Evolutionary conservation across 768 basidiomycete genomes (phyloP), one percentile per base, ranked within the genome.

Genomic region (Rickenella mellea): DNA sequence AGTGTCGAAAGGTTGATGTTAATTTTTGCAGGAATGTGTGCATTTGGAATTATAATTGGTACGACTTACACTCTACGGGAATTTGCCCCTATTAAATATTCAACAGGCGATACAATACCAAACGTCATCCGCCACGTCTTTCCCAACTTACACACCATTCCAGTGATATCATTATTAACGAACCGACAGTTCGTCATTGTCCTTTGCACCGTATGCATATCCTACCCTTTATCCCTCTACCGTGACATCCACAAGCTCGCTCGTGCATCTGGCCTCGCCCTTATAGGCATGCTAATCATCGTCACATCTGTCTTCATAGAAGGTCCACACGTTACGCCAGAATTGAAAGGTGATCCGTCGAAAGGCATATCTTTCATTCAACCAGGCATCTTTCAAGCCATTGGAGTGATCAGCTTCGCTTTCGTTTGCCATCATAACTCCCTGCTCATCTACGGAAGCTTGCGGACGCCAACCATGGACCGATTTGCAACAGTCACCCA

Each of bases 341-440:
- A 79, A 29, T 64, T 91, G 25, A 83, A 80, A 58, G 94, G 94
- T 8, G 78, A 83, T 44, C 78, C 84, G 7, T 68, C 71, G 2
- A 69, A 80, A 52, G 75, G 83, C 6, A 83, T 86, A 55, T 81
- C 87, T 2, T 33, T 96, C 46, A 65, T 94, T 31, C 74, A 76
- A 17, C 74, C 86, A 0, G 86, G 91, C 2, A 69, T 97, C 19
- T 90, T 96, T 56, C 89, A 89, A 58, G 93, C 96, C 24, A 93
- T 97, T 36, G 96, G 94, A 19, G 96, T 99, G 47, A 99, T 99
- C 54, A 87, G 84, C 58, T 92, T 91, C 54, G 90, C 92, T 32
- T 97, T 92, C 54, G 93, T 96, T 17, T 96, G 93, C 57, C 94
- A 99, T 60, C 96, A 98, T 61, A 99, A 99, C 59, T 91, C 92